Evolutionary conservation across 345 rosid species (phyloP).

Genomic region (Streptanthus diversifolius): DNA sequence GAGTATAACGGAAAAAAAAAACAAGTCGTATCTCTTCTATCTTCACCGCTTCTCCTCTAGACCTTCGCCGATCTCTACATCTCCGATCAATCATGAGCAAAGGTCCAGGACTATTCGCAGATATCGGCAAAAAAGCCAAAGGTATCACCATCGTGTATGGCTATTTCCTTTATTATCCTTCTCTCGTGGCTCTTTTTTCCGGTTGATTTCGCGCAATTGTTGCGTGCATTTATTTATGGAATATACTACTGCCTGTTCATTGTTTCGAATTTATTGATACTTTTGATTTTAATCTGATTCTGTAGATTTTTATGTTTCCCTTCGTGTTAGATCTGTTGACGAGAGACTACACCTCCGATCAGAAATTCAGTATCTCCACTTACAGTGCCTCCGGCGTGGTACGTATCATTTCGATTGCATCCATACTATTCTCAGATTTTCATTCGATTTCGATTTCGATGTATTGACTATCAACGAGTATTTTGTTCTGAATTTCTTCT

Average conservation of each 20-base stretch:
- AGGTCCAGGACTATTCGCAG: constrained; percentile 87
- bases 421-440: background rate
- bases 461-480: background rate
- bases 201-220: background rate
- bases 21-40: background rate
- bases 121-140: constrained; percentile 86
- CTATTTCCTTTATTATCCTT: background rate
- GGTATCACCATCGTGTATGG: constrained; percentile 38
- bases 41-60: constrained; percentile 20
- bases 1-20: background rate
- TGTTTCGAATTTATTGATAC: background rate
- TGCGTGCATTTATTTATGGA: background rate
- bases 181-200: background rate
- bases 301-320: background rate
- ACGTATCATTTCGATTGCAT: constrained; percentile 19
- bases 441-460: constrained; percentile 3
- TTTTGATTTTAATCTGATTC: background rate
- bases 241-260: background rate
- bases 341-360: constrained; percentile 73
- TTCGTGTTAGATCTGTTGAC: constrained; percentile 70
- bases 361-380: constrained; percentile 70
- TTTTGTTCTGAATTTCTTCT: background rate
- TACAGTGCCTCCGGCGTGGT: constrained; percentile 74
- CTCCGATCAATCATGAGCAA: constrained; percentile 53
- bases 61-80: constrained; percentile 28